phyloP scores from a whole-genome alignment of 768 basidiomycete genomes.

The Kwoniella dejecticola region DNA sequence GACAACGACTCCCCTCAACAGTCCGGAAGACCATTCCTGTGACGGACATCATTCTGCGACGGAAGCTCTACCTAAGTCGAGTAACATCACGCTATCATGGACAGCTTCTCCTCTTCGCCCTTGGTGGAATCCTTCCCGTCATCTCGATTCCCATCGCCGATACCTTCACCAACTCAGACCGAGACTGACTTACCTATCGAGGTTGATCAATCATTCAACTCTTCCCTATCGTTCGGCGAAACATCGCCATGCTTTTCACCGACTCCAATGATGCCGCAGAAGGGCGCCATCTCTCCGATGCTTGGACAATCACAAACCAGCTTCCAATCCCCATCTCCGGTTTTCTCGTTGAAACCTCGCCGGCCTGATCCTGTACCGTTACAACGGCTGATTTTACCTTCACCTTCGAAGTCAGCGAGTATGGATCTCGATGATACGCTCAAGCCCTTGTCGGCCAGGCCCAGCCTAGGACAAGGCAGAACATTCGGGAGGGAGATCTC shows the following conservation, averaged over 20 bases:
- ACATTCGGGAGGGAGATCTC: slow-evolving; percentile 43
- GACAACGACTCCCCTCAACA: no score
- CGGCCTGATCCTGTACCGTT: slow-evolving; percentile 48
- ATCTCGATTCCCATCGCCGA: slow-evolving; percentile 41
- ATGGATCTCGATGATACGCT: slow-evolving; percentile 10
- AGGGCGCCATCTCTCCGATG: slow-evolving; percentile 11
- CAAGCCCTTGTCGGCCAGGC: slow-evolving; percentile 5
- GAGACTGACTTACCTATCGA: slow-evolving; percentile 47
- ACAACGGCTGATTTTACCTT: slow-evolving; percentile 23
- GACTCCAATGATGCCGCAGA: slow-evolving; percentile 15
- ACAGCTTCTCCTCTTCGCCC: slow-evolving; percentile 46
- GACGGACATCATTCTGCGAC: not conserved
- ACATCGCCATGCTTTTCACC: slow-evolving; percentile 28
- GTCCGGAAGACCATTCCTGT: no score
- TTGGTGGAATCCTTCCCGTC: slow-evolving; percentile 41
- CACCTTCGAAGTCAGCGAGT: slow-evolving; percentile 9
- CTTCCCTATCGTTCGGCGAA: slow-evolving; percentile 44
- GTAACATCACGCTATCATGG: slow-evolving; percentile 10
- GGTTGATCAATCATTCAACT: slow-evolving; percentile 53
- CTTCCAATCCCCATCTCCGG: slow-evolving; percentile 37
- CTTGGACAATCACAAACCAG: not conserved
- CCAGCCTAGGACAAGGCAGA: slow-evolving; percentile 26
- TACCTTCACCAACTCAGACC: slow-evolving; percentile 46
- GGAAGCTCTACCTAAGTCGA: not conserved
- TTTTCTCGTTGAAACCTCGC: slow-evolving; percentile 30